Conservation (phyloP, 2,329 filamentous ascomycete species). For the Colletotrichum sp. region DNA sequence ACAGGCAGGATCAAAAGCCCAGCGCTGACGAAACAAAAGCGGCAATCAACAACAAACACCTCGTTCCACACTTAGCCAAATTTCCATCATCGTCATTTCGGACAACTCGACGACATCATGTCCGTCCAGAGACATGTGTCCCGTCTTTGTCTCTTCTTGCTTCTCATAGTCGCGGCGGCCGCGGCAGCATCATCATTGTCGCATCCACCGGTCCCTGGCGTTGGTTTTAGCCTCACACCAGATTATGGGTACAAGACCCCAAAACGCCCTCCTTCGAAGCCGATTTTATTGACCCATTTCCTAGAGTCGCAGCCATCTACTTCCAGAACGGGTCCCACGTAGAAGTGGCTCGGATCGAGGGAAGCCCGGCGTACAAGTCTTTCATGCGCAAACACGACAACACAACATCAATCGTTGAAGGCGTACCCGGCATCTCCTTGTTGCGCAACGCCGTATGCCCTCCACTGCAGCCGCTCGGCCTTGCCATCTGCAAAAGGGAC, state of each 20-base stretch:
- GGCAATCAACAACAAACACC: not conserved
- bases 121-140: not conserved
- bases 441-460: not conserved
- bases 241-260: not conserved
- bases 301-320: not conserved
- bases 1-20: not conserved
- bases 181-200: not conserved
- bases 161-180: rapidly evolving
- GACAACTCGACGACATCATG: not conserved
- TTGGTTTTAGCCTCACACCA: not conserved
- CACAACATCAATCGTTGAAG: not conserved
- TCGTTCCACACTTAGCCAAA: not conserved
- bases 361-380: not conserved
- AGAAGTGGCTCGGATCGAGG: not conserved
- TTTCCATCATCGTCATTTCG: not conserved
- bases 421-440: no score
- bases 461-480: not conserved
- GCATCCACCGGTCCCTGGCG: not conserved
- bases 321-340: not conserved
- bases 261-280: not conserved
- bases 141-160: not conserved
- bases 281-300: not conserved
- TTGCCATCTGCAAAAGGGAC: not conserved
- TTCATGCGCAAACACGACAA: not conserved
- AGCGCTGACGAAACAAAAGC: not conserved